phyloP scores from a whole-genome alignment of 768 basidiomycete species.

The Boletellus ananas region DNA sequence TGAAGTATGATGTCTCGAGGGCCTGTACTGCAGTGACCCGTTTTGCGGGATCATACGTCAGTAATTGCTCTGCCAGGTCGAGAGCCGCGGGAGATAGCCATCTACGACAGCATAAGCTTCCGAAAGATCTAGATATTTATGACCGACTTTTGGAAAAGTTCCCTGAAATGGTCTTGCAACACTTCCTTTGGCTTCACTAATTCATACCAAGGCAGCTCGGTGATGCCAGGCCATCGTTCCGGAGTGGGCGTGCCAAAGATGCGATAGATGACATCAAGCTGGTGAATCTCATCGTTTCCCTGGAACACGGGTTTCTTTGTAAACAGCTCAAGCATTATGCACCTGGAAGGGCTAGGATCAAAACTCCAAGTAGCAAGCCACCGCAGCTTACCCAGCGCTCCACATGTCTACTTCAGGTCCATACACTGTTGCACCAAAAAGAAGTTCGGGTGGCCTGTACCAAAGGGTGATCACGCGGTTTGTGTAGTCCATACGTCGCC shows the following conservation, averaged over 20 bases:
- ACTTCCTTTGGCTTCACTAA: conserved; percentile 86
- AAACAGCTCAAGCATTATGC: conserved; percentile 98
- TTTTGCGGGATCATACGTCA: conserved; percentile 75
- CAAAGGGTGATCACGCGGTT: conserved; percentile 98
- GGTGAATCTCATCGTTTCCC: conserved; percentile 96
- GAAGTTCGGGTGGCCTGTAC: conserved; percentile 94
- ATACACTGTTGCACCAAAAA: conserved; percentile 94
- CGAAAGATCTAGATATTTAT: background rate
- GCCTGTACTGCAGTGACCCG: conserved; percentile 80
- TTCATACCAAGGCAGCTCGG: conserved; percentile 95
- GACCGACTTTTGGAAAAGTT: conserved; percentile 80
- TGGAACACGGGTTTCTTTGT: conserved; percentile 97
- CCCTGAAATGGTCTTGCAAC: conserved; percentile 73
- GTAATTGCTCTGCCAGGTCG: conserved; percentile 79
- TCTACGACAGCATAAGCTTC: conserved; percentile 35
- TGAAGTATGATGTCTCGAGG: conserved; percentile 81
- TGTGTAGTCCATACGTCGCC: conserved; percentile 90
- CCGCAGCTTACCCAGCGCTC: conserved; percentile 80
- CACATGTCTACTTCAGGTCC: conserved; percentile 99
- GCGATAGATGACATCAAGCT: conserved; percentile 89
- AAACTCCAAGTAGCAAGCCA: background rate
- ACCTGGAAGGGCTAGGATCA: conserved; percentile 46
- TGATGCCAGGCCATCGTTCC: conserved; percentile 78
- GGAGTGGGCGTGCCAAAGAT: conserved; percentile 85
- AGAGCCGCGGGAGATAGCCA: conserved; percentile 85